Base-by-base conservation (phyloP, 1,284 basidiomycete species). In the Cerrena zonata region DNA sequence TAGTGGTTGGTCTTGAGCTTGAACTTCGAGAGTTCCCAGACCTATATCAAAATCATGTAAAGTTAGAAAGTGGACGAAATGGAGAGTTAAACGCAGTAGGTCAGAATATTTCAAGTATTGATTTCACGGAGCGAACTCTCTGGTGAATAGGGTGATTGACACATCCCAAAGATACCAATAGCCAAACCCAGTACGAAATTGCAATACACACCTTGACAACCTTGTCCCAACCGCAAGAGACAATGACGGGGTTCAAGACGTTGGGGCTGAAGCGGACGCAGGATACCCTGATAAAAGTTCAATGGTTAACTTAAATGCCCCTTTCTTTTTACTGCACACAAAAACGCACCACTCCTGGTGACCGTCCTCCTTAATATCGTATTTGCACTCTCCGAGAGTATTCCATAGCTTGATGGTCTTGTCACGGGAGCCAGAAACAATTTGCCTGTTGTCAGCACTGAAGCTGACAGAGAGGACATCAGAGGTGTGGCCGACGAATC, bases 1-100 rank as follows among this genome's bases (percentile, higher is more conserved):
- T 89, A 94, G 83, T 99, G 96, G 86, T 98, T 98, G 74, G 95
- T 98, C 83, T 95, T 94, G 69, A 99, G 85, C 80, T 98, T 98
- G 89, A 96, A 99, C 77, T 98, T 98, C 73, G 90, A 91, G 56
- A 99, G 89, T 74, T 99, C 96, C 96, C 96, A 99, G 60, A 99
- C 95, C 95, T 99, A 53, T 25, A 34, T n/a, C 50, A 43, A 54
- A 51, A 37, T 51, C 44, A 47, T 36, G 53, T 37, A 47, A 38
- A 49, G 26, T 15, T 47, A 48, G 45, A 25, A 24, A 45, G 23
- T 34, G 24, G 41, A 45, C 24, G 24, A 5, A 44, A 27, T n/a
- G 23, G 44, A 10, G 24, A 2, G 21, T 10, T 22, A 56, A 40
- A 49, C 19, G 43, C 39, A 40, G 51, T 7, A 51, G 72, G 73